Evolutionary conservation across 2,329 filamentous ascomycete genomes (phyloP).

Genomic region (Exophiala sp.): DNA sequence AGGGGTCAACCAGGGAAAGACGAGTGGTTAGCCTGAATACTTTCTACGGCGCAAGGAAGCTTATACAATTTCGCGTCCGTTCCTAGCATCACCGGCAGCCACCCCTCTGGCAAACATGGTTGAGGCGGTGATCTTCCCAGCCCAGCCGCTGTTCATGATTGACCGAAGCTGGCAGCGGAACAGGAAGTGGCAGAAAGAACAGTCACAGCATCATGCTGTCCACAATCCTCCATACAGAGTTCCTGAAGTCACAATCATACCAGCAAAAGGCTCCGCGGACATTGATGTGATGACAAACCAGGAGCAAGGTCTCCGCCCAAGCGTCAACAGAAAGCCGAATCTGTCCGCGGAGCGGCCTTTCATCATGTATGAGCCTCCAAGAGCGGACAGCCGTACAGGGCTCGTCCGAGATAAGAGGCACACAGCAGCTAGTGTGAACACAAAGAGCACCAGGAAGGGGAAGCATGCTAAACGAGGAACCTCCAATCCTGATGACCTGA

Average conservation of each 20-base stretch:
- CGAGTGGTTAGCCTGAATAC: too few species aligned
- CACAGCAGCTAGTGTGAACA: neutral
- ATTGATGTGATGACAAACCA: neutral
- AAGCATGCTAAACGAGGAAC: neutral
- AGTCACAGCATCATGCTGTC: neutral
- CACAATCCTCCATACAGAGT: constrained; percentile 8
- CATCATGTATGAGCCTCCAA: constrained; percentile 12
- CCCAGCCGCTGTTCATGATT: constrained; percentile 22
- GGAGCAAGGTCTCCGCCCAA: neutral
- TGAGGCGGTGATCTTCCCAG: constrained; percentile 19
- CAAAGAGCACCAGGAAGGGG: neutral
- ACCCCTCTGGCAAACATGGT: constrained; percentile 5
- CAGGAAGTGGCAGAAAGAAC: constrained; percentile 9
- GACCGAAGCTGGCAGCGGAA: constrained; percentile 23
- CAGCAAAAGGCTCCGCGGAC: neutral
- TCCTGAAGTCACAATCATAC: constrained; percentile 18
- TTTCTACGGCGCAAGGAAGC: too few species aligned
- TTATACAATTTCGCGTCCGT: too few species aligned
- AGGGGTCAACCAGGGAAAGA: too few species aligned
- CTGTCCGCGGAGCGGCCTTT: constrained; percentile 3
- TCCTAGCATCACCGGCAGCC: too few species aligned
- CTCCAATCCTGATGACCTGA: neutral
- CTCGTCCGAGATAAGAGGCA: neutral
- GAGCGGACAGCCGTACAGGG: neutral
- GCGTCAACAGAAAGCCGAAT: neutral